phyloP scores from a whole-genome alignment of 2,329 filamentous ascomycete genomes.

The Pyricularia grisea region DNA sequence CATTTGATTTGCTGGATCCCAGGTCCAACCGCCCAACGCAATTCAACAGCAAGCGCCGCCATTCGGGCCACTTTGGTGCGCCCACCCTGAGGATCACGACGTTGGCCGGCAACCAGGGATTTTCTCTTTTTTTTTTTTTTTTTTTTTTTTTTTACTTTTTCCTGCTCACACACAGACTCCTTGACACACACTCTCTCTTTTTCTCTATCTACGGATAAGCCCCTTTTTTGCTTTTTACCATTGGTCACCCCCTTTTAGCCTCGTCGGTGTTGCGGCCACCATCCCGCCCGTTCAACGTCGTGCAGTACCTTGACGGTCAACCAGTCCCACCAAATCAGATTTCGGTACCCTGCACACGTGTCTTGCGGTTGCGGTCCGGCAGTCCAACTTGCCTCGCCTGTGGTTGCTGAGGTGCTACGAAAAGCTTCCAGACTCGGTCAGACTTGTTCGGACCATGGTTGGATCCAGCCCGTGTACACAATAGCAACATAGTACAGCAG shows the following conservation, averaged over 20 bases:
- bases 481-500: not conserved
- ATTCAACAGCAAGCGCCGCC: not conserved
- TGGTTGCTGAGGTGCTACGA: not conserved
- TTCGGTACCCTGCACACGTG: not conserved
- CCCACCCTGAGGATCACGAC: not conserved
- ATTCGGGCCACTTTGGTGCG: not conserved
- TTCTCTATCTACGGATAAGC: not conserved
- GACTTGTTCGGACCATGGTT: not conserved
- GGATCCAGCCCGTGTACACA: not conserved
- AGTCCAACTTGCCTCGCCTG: not conserved
- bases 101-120: not conserved
- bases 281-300: not conserved
- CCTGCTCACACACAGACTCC: not conserved
- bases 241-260: not conserved
- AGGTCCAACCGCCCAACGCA: not conserved
- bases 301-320: not conserved
- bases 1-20: not conserved
- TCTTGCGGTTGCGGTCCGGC: not conserved
- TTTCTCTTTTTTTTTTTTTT: not conserved
- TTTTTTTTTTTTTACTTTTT: not conserved
- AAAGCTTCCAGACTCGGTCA: not conserved
- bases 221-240: not conserved
- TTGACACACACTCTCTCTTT: not conserved
- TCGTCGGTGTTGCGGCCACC: not conserved
- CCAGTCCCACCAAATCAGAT: conserved; percentile 1